A percentile compares a stretch with the other conserved stretches of the same genome.
Conservation (phyloP, 2,329 filamentous ascomycete species). For the Whalleya microplaca region DNA sequence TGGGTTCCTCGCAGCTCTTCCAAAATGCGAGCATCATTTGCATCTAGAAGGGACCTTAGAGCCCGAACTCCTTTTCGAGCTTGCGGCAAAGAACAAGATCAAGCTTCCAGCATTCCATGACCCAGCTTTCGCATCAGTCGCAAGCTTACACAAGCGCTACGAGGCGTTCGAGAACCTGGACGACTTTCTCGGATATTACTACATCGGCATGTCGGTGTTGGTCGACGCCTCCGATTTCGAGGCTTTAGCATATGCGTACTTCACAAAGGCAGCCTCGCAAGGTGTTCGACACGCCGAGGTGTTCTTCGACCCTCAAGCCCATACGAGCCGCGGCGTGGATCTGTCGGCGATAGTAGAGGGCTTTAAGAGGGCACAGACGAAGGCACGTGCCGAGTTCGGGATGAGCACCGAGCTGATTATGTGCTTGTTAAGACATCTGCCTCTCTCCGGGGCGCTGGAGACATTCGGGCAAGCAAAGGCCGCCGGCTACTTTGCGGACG, state of each 20-base stretch:
- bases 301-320: conserved; percentile 82
- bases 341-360: conserved; percentile 68
- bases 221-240: conserved; percentile 70
- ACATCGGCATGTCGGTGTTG: conserved; percentile 73
- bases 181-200: conserved; percentile 80
- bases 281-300: conserved; percentile 74
- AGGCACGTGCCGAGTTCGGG: conserved; percentile 65
- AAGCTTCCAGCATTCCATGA: conserved; percentile 60
- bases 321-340: conserved; percentile 64
- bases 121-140: conserved; percentile 63
- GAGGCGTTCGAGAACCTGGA: conserved; percentile 70
- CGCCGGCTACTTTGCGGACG: conserved; percentile 51
- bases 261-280: conserved; percentile 64
- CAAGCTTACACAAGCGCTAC: conserved; percentile 66
- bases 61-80: conserved; percentile 69
- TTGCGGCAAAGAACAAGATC: conserved; percentile 70
- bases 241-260: conserved; percentile 73
- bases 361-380: conserved; percentile 61
- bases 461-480: conserved; percentile 48
- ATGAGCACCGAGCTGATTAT: conserved; percentile 70
- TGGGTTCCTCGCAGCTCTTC: conserved; percentile 65
- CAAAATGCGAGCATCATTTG: conserved; percentile 83
- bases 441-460: conserved; percentile 57
- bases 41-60: conserved; percentile 78
- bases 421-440: conserved; percentile 73